Evolutionary conservation across 768 basidiomycete genomes (phyloP), one percentile per base, ranked within the genome.

Genomic region (Amanita jacksonii): DNA sequence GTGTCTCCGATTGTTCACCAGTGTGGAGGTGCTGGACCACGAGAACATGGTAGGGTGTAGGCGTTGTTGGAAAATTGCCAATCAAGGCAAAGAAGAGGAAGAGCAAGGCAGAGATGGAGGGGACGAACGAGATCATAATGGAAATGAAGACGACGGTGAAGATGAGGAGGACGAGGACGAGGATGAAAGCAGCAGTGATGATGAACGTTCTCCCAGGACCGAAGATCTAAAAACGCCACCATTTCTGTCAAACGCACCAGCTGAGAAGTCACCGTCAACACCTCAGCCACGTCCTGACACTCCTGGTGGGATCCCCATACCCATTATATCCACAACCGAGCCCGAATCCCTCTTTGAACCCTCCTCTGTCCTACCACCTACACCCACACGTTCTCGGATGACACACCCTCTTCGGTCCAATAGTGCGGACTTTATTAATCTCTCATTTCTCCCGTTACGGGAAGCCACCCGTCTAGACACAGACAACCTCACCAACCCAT

Each of bases 21-120:
- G 83, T 3, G 92, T 96, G n/a, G 93, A 98, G 54, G 76, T 88
- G 5, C 65, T 98, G 25, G 87, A 96, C 52, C 90, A 89, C 0
- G 93, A 96, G 53, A 96, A 98, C 53, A 84, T 81, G 66, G 92
- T 96, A 42, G 91, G 91, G 0, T 98, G 93, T 59, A 74, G 84
- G 51, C 73, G 83, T 41, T 98, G 93, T 63, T 98, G 93, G 93
- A 92, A 90, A 68, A 80, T 90, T 27, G 79, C 76, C 45, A 77
- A 90, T 55, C 83, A 51, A 55, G 60, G 38, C 38, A 63, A 67
- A 32, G 63, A 62, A 7, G 58, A 62, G n/a, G 57, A 52, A 4
- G 59, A 60, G 3, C 60, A 65, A 40, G 56, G 63, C 24, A 58
- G 59, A 38, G 49, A 60, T 23, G 55, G 67, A 23, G 57, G 57